Conservation (phyloP, 805 yeast genomes). For the Metschnikowia vanudenii region DNA sequence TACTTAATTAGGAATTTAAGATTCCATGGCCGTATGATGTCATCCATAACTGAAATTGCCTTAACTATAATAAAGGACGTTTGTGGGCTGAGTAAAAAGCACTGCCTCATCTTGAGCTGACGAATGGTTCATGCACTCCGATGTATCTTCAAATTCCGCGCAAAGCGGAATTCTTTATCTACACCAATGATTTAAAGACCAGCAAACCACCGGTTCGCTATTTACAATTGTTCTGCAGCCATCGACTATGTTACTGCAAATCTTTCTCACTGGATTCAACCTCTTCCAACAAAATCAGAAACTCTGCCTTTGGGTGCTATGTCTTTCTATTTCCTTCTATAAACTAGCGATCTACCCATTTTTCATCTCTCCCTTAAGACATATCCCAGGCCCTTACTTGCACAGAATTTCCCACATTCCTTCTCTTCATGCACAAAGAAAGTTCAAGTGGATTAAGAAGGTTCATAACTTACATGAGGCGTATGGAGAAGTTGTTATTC, state of each 20-base stretch:
- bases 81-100: neutral
- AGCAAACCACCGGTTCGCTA: slow-evolving; percentile 8
- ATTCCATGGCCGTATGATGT: too few relatives aligned
- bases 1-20: too few relatives aligned
- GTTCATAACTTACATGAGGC: slow-evolving; percentile 50
- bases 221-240: slow-evolving; percentile 5
- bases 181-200: slow-evolving; percentile 11
- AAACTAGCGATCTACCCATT: slow-evolving; percentile 45
- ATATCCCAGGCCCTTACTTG: slow-evolving; percentile 58
- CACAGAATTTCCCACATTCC: slow-evolving; percentile 44
- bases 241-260: slow-evolving; percentile 12
- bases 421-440: slow-evolving; percentile 43
- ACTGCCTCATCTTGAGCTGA: neutral
- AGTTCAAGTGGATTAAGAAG: slow-evolving; percentile 36
- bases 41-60: too few relatives aligned
- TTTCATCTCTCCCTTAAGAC: slow-evolving; percentile 46
- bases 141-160: slow-evolving; percentile 12
- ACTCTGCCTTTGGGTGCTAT: slow-evolving; percentile 3
- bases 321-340: slow-evolving; percentile 28
- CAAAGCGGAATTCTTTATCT: slow-evolving; percentile 14
- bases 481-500: slow-evolving; percentile 62
- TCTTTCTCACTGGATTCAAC: neutral
- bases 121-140: slow-evolving; percentile 4
- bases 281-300: neutral
- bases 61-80: too few relatives aligned